Conservation (phyloP, 108 stramenopile species). For the Cylindrotheca fusiformis region DNA sequence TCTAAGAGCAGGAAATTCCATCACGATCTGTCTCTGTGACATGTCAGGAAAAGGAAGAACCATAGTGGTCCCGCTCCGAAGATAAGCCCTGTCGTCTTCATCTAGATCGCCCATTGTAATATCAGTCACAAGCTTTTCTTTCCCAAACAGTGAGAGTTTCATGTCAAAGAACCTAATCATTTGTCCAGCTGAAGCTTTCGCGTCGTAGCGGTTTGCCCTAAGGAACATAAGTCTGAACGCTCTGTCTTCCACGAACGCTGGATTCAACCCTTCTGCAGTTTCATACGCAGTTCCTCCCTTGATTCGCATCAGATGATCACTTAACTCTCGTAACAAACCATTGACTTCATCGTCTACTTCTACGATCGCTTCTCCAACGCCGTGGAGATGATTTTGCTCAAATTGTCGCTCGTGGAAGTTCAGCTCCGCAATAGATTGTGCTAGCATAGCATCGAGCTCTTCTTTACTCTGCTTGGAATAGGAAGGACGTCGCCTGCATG, state of each 20-base stretch:
- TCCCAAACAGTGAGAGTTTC: background rate
- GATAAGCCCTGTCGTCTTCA: background rate
- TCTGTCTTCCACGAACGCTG: background rate
- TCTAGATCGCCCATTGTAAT: slow-evolving; percentile 8
- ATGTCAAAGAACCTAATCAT: slow-evolving; percentile 6
- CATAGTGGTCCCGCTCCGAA: background rate
- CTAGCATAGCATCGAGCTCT: background rate
- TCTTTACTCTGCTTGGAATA: background rate
- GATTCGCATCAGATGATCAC: background rate
- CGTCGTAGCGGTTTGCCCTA: background rate
- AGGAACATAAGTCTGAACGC: slow-evolving; percentile 1
- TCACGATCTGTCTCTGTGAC: background rate
- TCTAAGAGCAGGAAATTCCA: background rate
- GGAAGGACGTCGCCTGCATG: too few relatives aligned
- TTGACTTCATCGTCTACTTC: background rate
- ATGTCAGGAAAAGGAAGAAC: background rate
- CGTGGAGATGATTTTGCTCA: background rate
- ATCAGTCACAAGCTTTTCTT: background rate
- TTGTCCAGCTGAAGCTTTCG: background rate
- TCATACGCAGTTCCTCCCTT: background rate
- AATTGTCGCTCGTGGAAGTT: background rate
- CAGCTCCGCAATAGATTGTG: background rate
- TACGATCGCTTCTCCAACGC: background rate
- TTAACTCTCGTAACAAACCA: background rate
- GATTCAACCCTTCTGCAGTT: background rate